A percentile compares a stretch with the other conserved stretches of the same genome.
Conservation (phyloP, 495 filamentous ascomycete species). For the Astrothelium macrocarpum region DNA sequence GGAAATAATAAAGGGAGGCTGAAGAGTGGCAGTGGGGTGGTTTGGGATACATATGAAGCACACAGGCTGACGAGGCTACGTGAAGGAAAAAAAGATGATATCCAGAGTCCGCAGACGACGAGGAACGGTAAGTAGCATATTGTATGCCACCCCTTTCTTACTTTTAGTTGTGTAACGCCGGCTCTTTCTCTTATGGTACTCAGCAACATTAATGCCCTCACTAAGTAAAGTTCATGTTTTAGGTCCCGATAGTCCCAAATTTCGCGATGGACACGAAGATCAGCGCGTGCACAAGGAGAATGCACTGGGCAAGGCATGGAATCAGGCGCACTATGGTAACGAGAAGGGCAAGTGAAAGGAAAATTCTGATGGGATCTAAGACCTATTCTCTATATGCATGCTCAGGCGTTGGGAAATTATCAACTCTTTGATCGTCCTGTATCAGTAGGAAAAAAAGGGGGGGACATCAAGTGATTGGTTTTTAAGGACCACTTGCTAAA, state of each 20-base stretch:
- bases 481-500: too few relatives aligned
- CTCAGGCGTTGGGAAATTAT: neutral
- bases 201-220: too few relatives aligned
- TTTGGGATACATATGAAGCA: neutral
- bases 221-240: too few relatives aligned
- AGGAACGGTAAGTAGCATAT: neutral
- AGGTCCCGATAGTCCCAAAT: neutral
- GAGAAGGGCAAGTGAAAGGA: neutral
- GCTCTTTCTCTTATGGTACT: too few relatives aligned
- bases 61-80: neutral
- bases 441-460: too few relatives aligned
- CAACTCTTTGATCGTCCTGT: too few relatives aligned
- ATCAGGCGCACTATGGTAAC: constrained; percentile 1
- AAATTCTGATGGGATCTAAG: neutral
- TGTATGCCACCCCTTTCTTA: neutral
- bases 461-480: too few relatives aligned
- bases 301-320: neutral
- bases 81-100: neutral
- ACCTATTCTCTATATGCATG: neutral
- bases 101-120: neutral
- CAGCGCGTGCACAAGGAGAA: neutral
- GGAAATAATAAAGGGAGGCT: neutral
- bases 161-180: too few relatives aligned
- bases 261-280: neutral
- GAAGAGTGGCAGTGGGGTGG: neutral